These are phyloP conservation scores for Cicer bijugum DNA, from an alignment of 306 rosid species.

Conservation along the genomic window DNA sequence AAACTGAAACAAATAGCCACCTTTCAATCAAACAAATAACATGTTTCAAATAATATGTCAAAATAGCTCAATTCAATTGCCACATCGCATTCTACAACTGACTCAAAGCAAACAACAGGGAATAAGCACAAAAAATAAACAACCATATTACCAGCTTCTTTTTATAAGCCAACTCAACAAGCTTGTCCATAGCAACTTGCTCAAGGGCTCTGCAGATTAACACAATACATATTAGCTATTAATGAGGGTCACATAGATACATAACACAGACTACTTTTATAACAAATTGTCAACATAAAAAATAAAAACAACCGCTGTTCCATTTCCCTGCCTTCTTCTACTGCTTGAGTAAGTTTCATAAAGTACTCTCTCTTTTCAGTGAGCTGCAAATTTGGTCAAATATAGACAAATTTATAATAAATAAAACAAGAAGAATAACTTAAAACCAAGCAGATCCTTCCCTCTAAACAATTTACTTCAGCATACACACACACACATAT, in stretches of 20 bases:
- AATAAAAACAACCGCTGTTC: conserved; percentile 58
- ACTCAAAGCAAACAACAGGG: conserved; percentile 25
- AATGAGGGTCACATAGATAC: conserved; percentile 34
- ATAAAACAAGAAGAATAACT: conserved; percentile 25
- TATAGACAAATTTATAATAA: conserved; percentile 24
- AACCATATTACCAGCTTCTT: conserved; percentile 73
- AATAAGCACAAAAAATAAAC: conserved; percentile 9
- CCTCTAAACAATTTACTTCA: conserved; percentile 19
- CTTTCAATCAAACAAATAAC: conserved; percentile 36
- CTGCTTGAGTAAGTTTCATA: conserved; percentile 55
- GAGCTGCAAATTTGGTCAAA: conserved; percentile 54
- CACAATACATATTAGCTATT: conserved; percentile 35
- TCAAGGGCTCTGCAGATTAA: conserved; percentile 67
- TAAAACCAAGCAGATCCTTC: conserved; percentile 8
- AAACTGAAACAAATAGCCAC: conserved; percentile 19
- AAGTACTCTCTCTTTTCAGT: conserved; percentile 58
- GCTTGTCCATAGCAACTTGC: conserved; percentile 80
- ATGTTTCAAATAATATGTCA: conserved; percentile 14
- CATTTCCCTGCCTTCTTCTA: conserved; percentile 62
- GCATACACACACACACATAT: background rate
- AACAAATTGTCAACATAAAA: conserved; percentile 23
- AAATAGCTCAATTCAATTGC: conserved; percentile 31
- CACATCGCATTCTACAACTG: conserved; percentile 10
- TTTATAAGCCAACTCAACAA: conserved; percentile 74
- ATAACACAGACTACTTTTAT: background rate